phyloP scores from a whole-genome alignment of 768 basidiomycete species.

The Boletus sensibilis region DNA sequence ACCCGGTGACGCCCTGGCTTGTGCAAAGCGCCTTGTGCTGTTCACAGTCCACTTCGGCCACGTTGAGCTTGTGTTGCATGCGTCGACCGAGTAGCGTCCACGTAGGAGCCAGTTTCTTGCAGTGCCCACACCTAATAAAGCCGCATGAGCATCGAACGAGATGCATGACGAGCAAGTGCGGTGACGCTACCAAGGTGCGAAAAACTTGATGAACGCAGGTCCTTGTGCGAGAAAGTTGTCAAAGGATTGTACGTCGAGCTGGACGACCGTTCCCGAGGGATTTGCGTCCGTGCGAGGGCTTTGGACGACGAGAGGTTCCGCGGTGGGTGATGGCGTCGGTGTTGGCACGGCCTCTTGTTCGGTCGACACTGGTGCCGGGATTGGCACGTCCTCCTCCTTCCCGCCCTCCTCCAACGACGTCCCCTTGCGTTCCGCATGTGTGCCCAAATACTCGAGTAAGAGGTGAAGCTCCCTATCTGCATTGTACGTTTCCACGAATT shows the following conservation, averaged over 20 bases:
- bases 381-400: not conserved
- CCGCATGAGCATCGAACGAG: not conserved
- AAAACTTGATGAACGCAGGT: slow-evolving; percentile 74
- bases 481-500: slow-evolving; percentile 54
- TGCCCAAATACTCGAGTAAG: slow-evolving; percentile 55
- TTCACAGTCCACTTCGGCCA: slow-evolving; percentile 92
- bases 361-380: not conserved
- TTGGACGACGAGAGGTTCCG: slow-evolving; percentile 18
- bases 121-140: slow-evolving; percentile 78
- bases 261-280: slow-evolving; percentile 26
- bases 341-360: slow-evolving; percentile 3
- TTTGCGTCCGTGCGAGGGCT: slow-evolving; percentile 15
- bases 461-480: slow-evolving; percentile 52
- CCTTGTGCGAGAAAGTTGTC: slow-evolving; percentile 41
- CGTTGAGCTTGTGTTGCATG: slow-evolving; percentile 68
- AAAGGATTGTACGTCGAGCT: slow-evolving; percentile 37
- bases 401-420: not conserved
- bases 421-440: slow-evolving; percentile 36
- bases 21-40: slow-evolving; percentile 65
- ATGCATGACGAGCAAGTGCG: not conserved
- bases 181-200: slow-evolving; percentile 73
- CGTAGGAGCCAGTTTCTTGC: slow-evolving; percentile 85
- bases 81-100: slow-evolving; percentile 74
- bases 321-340: slow-evolving; percentile 1
- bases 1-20: slow-evolving; percentile 67